A percentile compares a stretch with the other conserved stretches of the same genome.
These are phyloP conservation scores for Solanum lycopersicoides DNA, from an alignment of 257 asterid species.

Conservation along the genomic window DNA sequence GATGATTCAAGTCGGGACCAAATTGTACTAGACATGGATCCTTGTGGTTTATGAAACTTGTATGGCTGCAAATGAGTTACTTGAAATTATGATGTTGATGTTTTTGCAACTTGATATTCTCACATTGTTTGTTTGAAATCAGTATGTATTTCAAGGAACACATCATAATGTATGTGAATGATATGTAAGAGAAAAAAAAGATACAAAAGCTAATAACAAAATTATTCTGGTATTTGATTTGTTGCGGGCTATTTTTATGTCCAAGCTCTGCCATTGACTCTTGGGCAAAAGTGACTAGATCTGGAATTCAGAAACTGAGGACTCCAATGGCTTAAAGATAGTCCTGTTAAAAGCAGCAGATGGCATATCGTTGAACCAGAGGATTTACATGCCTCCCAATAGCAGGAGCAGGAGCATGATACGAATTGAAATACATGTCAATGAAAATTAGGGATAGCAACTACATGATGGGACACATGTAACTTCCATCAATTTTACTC, in stretches of 20 bases:
- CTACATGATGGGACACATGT: neutral
- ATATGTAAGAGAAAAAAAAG: no score
- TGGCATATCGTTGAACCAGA: constrained; percentile 43
- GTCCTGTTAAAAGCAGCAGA: no score
- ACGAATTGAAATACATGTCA: constrained; percentile 14
- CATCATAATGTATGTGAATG: no score
- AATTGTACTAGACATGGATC: neutral
- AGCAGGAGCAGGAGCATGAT: constrained; percentile 75
- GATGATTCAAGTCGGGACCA: neutral
- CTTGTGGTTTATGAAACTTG: neutral
- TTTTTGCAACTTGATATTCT: no score
- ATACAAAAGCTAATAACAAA: no score
- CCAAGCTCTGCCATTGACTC: constrained; percentile 94
- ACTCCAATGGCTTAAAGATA: no score
- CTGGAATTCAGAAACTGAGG: constrained; percentile 26
- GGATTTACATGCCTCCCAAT: constrained; percentile 60
- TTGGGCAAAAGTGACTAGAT: constrained; percentile 76
- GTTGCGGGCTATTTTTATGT: constrained; percentile 71
- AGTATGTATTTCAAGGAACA: no score
- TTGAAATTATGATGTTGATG: no score
- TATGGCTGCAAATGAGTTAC: neutral
- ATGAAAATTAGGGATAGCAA: neutral
- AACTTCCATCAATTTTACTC: neutral
- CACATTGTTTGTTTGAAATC: no score
- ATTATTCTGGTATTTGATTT: neutral